phyloP scores from a whole-genome alignment of 2,329 filamentous ascomycete species.

The Apiospora pterosperma region DNA sequence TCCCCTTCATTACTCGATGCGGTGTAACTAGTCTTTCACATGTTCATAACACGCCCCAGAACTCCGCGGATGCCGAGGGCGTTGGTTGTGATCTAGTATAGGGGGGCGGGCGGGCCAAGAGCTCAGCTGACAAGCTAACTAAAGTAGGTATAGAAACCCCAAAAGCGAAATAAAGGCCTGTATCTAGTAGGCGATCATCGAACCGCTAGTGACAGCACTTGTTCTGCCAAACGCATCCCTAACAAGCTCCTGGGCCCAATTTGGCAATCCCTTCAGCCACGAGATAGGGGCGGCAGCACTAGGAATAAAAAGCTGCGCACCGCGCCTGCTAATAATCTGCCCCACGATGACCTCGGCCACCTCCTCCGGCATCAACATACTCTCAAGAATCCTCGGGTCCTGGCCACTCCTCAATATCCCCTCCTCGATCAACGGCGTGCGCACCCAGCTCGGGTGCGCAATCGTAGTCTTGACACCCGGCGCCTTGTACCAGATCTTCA shows the following conservation, averaged over 20 bases:
- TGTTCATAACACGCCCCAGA: neutral
- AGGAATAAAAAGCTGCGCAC: slow-evolving; percentile 46
- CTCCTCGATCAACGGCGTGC: slow-evolving; percentile 41
- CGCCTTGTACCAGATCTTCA: slow-evolving; percentile 31
- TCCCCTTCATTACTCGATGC: neutral
- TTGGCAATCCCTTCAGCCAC: slow-evolving; percentile 38
- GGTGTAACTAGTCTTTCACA: neutral
- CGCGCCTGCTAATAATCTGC: slow-evolving; percentile 45
- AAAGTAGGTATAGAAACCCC: neutral
- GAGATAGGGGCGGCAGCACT: slow-evolving; percentile 17
- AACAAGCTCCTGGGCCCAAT: slow-evolving; percentile 30
- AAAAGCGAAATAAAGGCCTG: neutral
- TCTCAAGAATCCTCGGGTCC: slow-evolving; percentile 13
- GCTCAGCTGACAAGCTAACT: neutral
- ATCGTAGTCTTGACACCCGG: slow-evolving; percentile 33
- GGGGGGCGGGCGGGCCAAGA: neutral
- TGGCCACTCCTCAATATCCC: slow-evolving; percentile 22
- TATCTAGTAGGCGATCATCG: neutral
- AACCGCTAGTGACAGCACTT: neutral
- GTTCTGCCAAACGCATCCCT: slow-evolving; percentile 22
- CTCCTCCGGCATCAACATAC: slow-evolving; percentile 32
- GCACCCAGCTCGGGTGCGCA: slow-evolving; percentile 39
- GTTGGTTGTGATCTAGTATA: neutral
- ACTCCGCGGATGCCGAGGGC: neutral
- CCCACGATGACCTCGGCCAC: slow-evolving; percentile 46